phyloP scores from a whole-genome alignment of 1,284 basidiomycete genomes.

The Fomitiporia mediterranea region DNA sequence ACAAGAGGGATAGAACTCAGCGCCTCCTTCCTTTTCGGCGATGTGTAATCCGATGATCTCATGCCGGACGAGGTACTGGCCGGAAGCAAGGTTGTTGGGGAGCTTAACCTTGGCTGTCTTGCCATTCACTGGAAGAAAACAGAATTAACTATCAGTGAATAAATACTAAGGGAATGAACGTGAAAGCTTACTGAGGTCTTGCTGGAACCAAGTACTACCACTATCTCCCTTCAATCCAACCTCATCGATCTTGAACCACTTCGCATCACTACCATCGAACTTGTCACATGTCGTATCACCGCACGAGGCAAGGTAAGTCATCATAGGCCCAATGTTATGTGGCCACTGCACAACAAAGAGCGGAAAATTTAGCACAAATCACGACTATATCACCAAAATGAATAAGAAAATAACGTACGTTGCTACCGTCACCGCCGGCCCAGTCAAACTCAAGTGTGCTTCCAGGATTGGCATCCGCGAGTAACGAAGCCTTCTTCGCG shows the following conservation, averaged over 20 bases:
- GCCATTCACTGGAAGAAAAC: constrained; percentile 30
- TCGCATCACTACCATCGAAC: constrained; percentile 50
- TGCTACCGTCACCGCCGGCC: constrained; percentile 34
- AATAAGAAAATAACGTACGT: constrained; percentile 35
- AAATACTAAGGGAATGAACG: not conserved
- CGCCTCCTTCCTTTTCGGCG: constrained; percentile 44
- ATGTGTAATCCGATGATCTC: constrained; percentile 71
- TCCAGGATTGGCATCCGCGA: constrained; percentile 61
- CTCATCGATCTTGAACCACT: constrained; percentile 69
- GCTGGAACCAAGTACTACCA: constrained; percentile 36
- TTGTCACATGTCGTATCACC: constrained; percentile 51
- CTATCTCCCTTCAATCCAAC: constrained; percentile 36
- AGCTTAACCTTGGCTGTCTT: constrained; percentile 43
- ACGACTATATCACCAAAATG: constrained; percentile 2
- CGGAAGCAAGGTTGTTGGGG: constrained; percentile 50
- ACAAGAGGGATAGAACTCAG: constrained; percentile 73
- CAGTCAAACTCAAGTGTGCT: constrained; percentile 55
- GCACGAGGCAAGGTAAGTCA: constrained; percentile 69
- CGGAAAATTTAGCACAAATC: constrained; percentile 5
- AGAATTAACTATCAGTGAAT: not conserved
- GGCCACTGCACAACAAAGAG: constrained; percentile 48
- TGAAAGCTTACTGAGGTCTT: constrained; percentile 35
- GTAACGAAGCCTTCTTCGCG: constrained; percentile 45
- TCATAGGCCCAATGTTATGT: constrained; percentile 64
- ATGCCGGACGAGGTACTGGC: constrained; percentile 66